Evolutionary conservation across 2,329 filamentous ascomycete species (phyloP).

Genomic region (Aureobasidium sp.): DNA sequence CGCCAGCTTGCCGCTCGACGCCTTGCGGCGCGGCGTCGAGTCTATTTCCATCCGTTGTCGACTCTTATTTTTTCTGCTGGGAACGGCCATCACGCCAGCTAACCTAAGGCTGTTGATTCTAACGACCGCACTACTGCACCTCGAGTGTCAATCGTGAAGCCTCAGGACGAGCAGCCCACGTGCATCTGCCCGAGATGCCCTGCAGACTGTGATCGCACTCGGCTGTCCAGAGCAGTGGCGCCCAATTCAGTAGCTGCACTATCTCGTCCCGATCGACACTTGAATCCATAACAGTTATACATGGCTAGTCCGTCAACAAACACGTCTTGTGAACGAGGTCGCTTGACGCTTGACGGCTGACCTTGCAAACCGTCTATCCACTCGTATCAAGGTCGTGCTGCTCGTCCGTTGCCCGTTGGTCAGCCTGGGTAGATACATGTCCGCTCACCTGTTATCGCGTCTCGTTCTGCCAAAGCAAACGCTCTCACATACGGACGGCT

Average conservation of each 20-base stretch:
- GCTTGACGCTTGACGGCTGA: neutral
- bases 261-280: neutral
- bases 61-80: conserved; percentile 13
- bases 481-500: conserved; percentile 9
- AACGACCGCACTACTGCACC: conserved; percentile 11
- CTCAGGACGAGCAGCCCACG: conserved; percentile 3
- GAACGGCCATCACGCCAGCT: conserved; percentile 15
- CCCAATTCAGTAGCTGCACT: neutral
- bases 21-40: conserved; percentile 10
- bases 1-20: conserved; percentile 15
- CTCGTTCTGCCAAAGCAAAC: conserved; percentile 10
- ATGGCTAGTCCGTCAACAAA: conserved; percentile 10
- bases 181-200: neutral
- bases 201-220: neutral
- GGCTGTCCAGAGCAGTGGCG: neutral
- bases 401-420: conserved; percentile 12
- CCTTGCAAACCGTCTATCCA: conserved; percentile 1
- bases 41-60: conserved; percentile 13
- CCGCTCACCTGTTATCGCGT: conserved; percentile 13
- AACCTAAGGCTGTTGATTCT: conserved; percentile 5
- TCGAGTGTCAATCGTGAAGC: conserved; percentile 8
- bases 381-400: conserved; percentile 8
- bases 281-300: conserved; percentile 7
- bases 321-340: conserved; percentile 1
- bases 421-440: conserved; percentile 9